Percentiles rank a stretch among this genome's conserved stretches.
phyloP scores from a whole-genome alignment of 1,139 yeast species.

The Geotrichum fermentans region DNA sequence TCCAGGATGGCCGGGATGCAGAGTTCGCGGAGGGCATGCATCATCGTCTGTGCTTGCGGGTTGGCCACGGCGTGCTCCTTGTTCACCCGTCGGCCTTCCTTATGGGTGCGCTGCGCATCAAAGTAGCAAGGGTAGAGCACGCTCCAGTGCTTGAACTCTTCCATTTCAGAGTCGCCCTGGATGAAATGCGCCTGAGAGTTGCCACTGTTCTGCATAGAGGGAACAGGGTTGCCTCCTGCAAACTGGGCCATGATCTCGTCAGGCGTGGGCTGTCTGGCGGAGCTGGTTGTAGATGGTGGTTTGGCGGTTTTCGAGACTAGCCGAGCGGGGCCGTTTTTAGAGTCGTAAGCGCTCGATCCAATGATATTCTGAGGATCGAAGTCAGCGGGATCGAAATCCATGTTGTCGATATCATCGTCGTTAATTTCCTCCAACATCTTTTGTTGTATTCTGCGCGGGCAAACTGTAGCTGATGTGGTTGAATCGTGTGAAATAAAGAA shows the following conservation, averaged over 20 bases:
- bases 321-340: conserved; percentile 22
- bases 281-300: conserved; percentile 3
- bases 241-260: neutral
- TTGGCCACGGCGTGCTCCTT: conserved; percentile 64
- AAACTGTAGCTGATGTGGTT: too few relatives aligned
- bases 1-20: conserved; percentile 39
- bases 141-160: conserved; percentile 63
- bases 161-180: conserved; percentile 44
- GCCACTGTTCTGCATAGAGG: neutral
- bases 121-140: conserved; percentile 88
- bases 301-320: conserved; percentile 23
- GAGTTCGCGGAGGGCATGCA: conserved; percentile 54
- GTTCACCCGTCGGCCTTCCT: conserved; percentile 80
- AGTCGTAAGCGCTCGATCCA: conserved; percentile 27
- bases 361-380: conserved; percentile 60
- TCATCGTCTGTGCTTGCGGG: conserved; percentile 79
- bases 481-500: neutral
- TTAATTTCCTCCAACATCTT: conserved; percentile 61
- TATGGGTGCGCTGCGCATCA: conserved; percentile 68
- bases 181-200: conserved; percentile 3
- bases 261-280: neutral
- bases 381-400: conserved; percentile 91
- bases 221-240: neutral
- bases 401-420: conserved; percentile 84
- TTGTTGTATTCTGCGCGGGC: too few relatives aligned